Base-by-base conservation (phyloP, 345 rosid species). In the Bruguiera gymnorhiza region DNA sequence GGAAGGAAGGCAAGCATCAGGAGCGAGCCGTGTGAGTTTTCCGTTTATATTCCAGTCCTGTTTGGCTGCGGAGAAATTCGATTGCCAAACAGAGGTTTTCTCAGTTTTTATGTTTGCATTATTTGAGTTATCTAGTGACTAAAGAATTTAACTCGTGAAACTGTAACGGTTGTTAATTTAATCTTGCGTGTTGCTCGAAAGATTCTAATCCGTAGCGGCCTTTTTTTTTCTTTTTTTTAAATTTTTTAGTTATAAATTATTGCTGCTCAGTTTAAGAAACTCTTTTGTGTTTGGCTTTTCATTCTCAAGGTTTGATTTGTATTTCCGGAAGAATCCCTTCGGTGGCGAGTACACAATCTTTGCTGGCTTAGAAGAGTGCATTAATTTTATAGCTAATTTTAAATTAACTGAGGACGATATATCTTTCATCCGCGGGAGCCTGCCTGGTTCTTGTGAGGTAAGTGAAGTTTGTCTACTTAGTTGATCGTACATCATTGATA, bases 301-400 rank as follows among this genome's bases (percentile, higher is more conserved):
- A 2, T 74, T 69, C 62, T 79, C 32, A 81, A 95, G 99, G 81
- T 96, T 92, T 75, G 99, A 96, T 82, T 73, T 96, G 48, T 96
- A 84, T 83, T 92, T 92, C 73, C 96, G 98, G 72, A 96, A 78
- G 90, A 96, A 88, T 75, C 99, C 98, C 0, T 96, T 96, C 71
- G 95, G 95, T 59, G 98, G 99, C 29, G 99, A 96, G 65, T 96
- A 89, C 59, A 90, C 98, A 1, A 73, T 96, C 29, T 96, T 90
- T 83, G 98, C 99, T 60, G 98, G 99, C 53, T 83, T 96, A 67
- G 99, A 92, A 59, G 99, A 96, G 76, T 96, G 99, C 78, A 85
- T 96, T 27, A 86, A 85, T 77, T 83, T 96, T 58, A 82, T 96
- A 29, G 97, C 98, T 63, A 92, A 84, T 84, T 96, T 96, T 86